Evolutionary conservation across 208 protist species (phyloP).

Genomic region (Leishmania tarentolae): DNA sequence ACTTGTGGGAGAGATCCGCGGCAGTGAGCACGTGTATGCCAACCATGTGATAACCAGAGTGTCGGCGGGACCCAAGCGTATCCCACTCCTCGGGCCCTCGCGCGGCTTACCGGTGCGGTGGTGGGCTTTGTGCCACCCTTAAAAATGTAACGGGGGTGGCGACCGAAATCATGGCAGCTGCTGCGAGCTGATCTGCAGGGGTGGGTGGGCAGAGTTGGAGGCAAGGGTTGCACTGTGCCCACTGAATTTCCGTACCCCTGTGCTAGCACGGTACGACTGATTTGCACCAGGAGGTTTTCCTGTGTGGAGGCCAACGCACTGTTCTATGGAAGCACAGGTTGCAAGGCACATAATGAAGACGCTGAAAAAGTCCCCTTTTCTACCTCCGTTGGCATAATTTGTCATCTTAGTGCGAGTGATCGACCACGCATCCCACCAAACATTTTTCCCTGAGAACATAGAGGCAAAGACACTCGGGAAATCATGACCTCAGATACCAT

Average conservation of each 20-base stretch:
- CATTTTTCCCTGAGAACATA: not conserved
- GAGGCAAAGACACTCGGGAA: not conserved
- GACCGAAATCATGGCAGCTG: not conserved
- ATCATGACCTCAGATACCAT: constrained; percentile 24
- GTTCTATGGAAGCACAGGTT: not conserved
- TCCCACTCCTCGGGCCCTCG: not conserved
- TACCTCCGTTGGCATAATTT: not conserved
- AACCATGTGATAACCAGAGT: not conserved
- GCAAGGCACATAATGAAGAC: not conserved
- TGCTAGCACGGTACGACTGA: not conserved
- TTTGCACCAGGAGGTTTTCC: too few relatives aligned
- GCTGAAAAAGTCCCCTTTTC: not conserved
- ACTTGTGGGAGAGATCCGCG: not conserved
- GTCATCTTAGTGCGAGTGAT: not conserved
- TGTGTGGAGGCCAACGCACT: not conserved
- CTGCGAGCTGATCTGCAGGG: not conserved
- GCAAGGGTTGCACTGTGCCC: not conserved
- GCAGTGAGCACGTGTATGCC: not conserved
- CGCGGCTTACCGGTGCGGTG: not conserved
- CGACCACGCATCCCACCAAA: not conserved
- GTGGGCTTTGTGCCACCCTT: not conserved
- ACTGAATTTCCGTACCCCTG: too few relatives aligned
- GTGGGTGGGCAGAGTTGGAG: not conserved
- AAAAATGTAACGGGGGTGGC: not conserved
- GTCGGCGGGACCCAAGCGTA: not conserved